These are phyloP conservation scores for Ploettnerulaceae sp. DNA, from an alignment of 2,329 filamentous ascomycete genomes.

Conservation along the genomic window DNA sequence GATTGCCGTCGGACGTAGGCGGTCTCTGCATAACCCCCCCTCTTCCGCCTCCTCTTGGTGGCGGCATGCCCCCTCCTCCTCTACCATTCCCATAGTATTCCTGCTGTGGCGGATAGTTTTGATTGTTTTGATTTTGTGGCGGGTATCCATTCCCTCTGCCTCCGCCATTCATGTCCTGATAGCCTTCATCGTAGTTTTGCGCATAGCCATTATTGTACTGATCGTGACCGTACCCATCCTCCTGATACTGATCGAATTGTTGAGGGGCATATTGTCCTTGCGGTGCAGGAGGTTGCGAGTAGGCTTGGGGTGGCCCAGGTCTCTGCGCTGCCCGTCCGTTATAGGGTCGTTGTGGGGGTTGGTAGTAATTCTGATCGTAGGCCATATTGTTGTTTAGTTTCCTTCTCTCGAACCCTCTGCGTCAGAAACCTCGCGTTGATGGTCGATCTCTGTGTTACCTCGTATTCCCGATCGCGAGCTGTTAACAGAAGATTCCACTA, in stretches of 20 bases:
- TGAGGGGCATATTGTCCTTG: conserved; percentile 56
- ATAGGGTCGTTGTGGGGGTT: conserved; percentile 30
- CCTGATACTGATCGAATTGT: conserved; percentile 44
- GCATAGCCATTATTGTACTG: conserved; percentile 26
- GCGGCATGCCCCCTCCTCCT: conserved; percentile 22
- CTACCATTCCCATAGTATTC: conserved; percentile 29
- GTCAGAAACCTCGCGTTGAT: background rate
- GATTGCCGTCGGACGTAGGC: conserved; percentile 22
- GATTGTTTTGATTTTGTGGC: conserved; percentile 28
- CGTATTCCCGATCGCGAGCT: background rate
- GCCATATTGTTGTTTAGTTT: conserved; percentile 26
- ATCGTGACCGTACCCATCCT: conserved; percentile 31
- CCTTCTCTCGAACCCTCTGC: background rate
- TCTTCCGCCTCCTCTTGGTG: conserved; percentile 24
- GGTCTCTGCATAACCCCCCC: conserved; percentile 26
- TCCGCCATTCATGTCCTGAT: conserved; percentile 29
- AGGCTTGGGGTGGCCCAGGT: conserved; percentile 28
- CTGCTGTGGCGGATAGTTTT: conserved; percentile 28
- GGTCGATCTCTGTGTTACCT: background rate
- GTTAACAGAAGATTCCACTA: background rate
- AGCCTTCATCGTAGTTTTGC: conserved; percentile 27
- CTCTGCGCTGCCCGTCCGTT: conserved; percentile 28
- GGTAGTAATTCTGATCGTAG: conserved; percentile 32
- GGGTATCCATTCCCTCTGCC: conserved; percentile 29
- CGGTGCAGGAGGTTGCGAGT: conserved; percentile 23